A percentile compares a stretch with the other conserved stretches of the same genome.
Conservation (phyloP, 208 protist species). For the Trypanosoma mega region DNA sequence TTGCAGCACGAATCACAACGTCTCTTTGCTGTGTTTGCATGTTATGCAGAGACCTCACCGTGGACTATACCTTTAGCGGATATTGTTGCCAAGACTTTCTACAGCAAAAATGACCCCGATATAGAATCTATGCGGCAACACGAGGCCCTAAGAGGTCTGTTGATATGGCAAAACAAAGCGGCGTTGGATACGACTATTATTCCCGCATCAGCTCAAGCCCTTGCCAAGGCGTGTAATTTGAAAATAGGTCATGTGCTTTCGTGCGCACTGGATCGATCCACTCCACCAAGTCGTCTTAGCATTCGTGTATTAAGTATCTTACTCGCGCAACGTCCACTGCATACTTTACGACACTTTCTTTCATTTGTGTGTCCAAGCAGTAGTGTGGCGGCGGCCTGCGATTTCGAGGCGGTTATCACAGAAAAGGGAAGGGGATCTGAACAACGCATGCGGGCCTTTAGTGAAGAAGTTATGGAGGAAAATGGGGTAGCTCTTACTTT, state of each 20-base stretch:
- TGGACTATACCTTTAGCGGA: constrained; percentile 22
- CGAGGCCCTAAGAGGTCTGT: constrained; percentile 8
- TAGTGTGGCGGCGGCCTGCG: constrained; percentile 20
- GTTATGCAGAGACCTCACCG: constrained; percentile 20
- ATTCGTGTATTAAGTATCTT: constrained; percentile 22
- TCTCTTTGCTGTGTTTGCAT: constrained; percentile 13
- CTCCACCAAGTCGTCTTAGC: constrained; percentile 4
- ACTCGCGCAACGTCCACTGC: constrained; percentile 33
- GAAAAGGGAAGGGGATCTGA: constrained; percentile 25
- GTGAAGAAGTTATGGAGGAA: constrained; percentile 16
- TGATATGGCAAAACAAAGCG: constrained; percentile 4
- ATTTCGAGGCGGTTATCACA: constrained; percentile 38
- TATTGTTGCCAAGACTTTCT: constrained; percentile 7
- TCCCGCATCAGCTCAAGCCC: no score
- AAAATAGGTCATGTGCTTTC: constrained; percentile 19
- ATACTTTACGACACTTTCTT: constrained; percentile 36
- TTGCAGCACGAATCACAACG: constrained; percentile 16
- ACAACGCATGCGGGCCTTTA: constrained; percentile 8
- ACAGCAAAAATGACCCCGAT: background rate
- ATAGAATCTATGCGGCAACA: background rate
- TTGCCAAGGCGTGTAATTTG: constrained; percentile 20
- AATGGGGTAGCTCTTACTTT: constrained; percentile 23
- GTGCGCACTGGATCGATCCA: constrained; percentile 15
- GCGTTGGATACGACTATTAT: no score
- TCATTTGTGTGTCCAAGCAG: constrained; percentile 20